phyloP scores from a whole-genome alignment of 345 rosid species.

The Turritis glabra region DNA sequence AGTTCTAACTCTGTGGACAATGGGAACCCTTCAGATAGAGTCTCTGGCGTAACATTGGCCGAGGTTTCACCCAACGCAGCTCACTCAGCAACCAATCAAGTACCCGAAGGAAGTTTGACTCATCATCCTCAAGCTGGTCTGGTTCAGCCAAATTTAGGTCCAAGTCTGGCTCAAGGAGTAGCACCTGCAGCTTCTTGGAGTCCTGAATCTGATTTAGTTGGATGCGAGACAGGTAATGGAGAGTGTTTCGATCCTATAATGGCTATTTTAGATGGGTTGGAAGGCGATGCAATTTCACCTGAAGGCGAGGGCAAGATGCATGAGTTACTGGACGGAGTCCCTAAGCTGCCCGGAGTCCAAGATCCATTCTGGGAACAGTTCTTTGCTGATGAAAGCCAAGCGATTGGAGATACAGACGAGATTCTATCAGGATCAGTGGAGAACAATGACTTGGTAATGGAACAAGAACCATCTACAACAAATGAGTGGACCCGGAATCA shows the following conservation, averaged over 20 bases:
- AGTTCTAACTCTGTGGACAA: constrained; percentile 40
- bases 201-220: constrained; percentile 47
- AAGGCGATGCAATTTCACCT: constrained; percentile 46
- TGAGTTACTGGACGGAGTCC: constrained; percentile 46
- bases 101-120: neutral
- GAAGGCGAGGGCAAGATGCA: constrained; percentile 46
- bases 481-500: constrained; percentile 46
- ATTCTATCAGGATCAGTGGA: constrained; percentile 49
- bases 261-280: constrained; percentile 44
- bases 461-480: constrained; percentile 29
- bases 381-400: constrained; percentile 49
- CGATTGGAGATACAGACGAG: constrained; percentile 56
- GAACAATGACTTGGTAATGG: constrained; percentile 36
- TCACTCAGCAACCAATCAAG: constrained; percentile 37
- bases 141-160: constrained; percentile 39
- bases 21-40: constrained; percentile 41
- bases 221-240: constrained; percentile 43
- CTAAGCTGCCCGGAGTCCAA: constrained; percentile 60
- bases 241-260: constrained; percentile 50
- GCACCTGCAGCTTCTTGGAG: constrained; percentile 42
- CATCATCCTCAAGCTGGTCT: constrained; percentile 24
- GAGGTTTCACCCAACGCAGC: constrained; percentile 49
- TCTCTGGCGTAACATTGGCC: constrained; percentile 48
- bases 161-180: constrained; percentile 40
- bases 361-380: constrained; percentile 75